Base-by-base conservation (phyloP, 1,139 yeast species). In the Trichomonascaceae sp. region DNA sequence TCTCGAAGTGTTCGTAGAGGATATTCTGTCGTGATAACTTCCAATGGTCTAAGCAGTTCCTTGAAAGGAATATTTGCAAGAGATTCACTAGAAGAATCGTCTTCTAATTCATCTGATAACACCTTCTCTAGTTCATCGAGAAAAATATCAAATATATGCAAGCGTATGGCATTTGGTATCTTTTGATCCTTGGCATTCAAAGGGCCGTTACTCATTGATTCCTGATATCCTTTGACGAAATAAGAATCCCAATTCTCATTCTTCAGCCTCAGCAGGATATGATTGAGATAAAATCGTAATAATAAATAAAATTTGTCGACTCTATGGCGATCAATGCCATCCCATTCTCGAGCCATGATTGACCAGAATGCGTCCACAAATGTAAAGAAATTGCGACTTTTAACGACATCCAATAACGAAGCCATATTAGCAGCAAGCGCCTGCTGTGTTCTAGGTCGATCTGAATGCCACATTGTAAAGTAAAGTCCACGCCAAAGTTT, bases 401-500 rank as follows among this genome's bases (percentile, higher is more conserved):
- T 74, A 0, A 57, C 56, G 27, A 62, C 53, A 36, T 52, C 52
- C 57, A 78, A 79, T 50, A 93, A 73, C 50, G 72, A 76, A 0
- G 95, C 96, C 58, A 93, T 74, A 51, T 81, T 82, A 53, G 78
- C 81, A 2, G 96, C 96, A 47, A 93, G 75, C 56, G 84, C 74
- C 69, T 90, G 96, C 71, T 93, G 99, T 30, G 96, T 95, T 61
- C 85, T 78, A 32, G 96, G 95, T 64, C 95, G 81, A 70, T 93
- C 99, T 66, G 96, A 82, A 71, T 86, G 89, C 99, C 99, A 93
- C 96, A 93, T 88, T 30, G 83, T 67, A 68, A 78, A 93, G 70
- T 85, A 93, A 50, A 93, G 76, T 9, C 98, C 99, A 70, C 87
- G 89, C 97, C 98, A 93, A 56, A 93, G 74, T 69, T 91, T 90